Conservation (phyloP, 495 filamentous ascomycete genomes). For the Aspergillus baeticus region DNA sequence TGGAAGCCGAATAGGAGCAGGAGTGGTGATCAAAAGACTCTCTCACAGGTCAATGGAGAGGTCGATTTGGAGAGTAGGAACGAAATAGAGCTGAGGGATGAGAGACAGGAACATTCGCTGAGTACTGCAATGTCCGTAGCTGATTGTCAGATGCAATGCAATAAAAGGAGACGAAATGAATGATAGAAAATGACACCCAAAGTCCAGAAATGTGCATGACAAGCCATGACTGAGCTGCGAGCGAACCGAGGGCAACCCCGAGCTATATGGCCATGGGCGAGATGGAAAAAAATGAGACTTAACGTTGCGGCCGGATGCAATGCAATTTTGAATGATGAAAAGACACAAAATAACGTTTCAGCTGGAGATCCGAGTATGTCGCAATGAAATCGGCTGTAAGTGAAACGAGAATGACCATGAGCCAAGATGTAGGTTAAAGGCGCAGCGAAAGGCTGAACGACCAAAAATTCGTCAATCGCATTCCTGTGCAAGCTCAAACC, state of each 20-base stretch:
- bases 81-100: constrained; percentile 11
- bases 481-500: constrained; percentile 17
- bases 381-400: not conserved
- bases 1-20: constrained; percentile 4
- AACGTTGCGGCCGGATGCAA: constrained; percentile 14
- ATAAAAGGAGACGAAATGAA: constrained; percentile 15
- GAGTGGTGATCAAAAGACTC: not conserved
- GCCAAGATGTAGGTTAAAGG: not conserved
- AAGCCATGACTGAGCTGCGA: constrained; percentile 10
- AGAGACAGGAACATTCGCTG: constrained; percentile 4
- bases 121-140: constrained; percentile 1
- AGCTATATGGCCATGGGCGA: not conserved
- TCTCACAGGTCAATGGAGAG: constrained; percentile 18
- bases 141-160: constrained; percentile 14
- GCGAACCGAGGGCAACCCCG: not conserved
- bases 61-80: constrained; percentile 2
- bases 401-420: not conserved
- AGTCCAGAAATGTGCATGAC: constrained; percentile 18
- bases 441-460: not conserved
- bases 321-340: constrained; percentile 14
- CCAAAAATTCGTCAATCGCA: constrained; percentile 19
- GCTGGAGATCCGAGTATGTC: constrained; percentile 13
- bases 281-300: constrained; percentile 4
- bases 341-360: constrained; percentile 23
- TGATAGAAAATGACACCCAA: constrained; percentile 15